A percentile compares a stretch with the other conserved stretches of the same genome.
phyloP scores from a whole-genome alignment of 352 stramenopile species.

The Saprolegnia parasitica region DNA sequence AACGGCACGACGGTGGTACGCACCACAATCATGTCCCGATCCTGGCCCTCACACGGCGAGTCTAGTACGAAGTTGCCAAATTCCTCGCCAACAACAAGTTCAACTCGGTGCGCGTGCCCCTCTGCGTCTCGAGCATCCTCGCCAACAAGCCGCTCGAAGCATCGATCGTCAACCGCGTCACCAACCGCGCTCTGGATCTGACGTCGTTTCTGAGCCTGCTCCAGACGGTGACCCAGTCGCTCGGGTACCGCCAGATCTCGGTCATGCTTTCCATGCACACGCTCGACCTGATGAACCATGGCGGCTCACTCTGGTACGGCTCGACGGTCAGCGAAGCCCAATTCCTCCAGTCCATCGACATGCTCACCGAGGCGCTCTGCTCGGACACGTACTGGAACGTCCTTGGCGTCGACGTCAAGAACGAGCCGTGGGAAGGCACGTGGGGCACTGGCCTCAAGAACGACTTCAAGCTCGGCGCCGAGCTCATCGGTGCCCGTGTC shows the following conservation, averaged over 20 bases:
- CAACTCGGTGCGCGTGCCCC: slow-evolving; percentile 53
- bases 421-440: slow-evolving; percentile 44
- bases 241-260: slow-evolving; percentile 22
- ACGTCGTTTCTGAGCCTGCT: slow-evolving; percentile 31
- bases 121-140: slow-evolving; percentile 53
- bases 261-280: slow-evolving; percentile 30
- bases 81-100: slow-evolving; percentile 68
- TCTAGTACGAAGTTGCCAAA: slow-evolving; percentile 18
- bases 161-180: slow-evolving; percentile 53
- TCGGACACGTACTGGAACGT: slow-evolving; percentile 66
- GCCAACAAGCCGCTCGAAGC: slow-evolving; percentile 40
- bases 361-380: slow-evolving; percentile 46
- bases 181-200: slow-evolving; percentile 63
- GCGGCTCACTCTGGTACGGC: slow-evolving; percentile 47
- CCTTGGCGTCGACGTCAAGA: slow-evolving; percentile 66
- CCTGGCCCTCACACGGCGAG: background rate
- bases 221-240: slow-evolving; percentile 9
- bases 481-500: slow-evolving; percentile 55
- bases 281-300: slow-evolving; percentile 22
- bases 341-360: slow-evolving; percentile 40
- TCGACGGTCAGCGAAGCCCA: slow-evolving; percentile 37
- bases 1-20: slow-evolving; percentile 51
- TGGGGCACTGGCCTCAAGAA: slow-evolving; percentile 44
- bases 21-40: background rate
- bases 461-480: slow-evolving; percentile 47